Percentiles rank a stretch among this genome's conserved stretches.
Evolutionary conservation across 2,329 filamentous ascomycete species (phyloP).

Genomic region (Talaromyces sp.): DNA sequence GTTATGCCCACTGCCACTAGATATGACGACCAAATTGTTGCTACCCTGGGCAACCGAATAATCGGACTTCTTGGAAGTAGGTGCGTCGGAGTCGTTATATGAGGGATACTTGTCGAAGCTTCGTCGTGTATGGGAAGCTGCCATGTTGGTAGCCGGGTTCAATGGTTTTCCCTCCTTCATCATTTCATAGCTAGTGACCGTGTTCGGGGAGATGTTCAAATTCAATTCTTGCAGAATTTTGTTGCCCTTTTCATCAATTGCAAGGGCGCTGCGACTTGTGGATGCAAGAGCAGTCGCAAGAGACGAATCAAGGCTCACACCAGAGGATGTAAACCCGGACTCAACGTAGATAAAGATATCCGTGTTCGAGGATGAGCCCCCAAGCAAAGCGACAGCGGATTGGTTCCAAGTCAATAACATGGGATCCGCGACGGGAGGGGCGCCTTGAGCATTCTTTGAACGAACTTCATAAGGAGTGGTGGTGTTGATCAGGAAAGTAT

Average conservation of each 20-base stretch:
- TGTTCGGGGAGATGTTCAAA: constrained; percentile 72
- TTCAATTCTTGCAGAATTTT: constrained; percentile 81
- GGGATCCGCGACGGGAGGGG: constrained; percentile 67
- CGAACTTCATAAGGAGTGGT: constrained; percentile 65
- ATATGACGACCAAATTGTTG: constrained; percentile 70
- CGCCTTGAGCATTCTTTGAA: constrained; percentile 59
- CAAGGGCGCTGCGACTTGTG: constrained; percentile 61
- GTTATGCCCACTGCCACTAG: constrained; percentile 70
- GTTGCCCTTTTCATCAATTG: constrained; percentile 74
- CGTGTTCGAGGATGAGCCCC: constrained; percentile 68
- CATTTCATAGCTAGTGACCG: constrained; percentile 70
- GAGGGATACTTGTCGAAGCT: constrained; percentile 67
- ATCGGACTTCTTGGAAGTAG: constrained; percentile 64
- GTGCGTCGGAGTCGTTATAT: constrained; percentile 77
- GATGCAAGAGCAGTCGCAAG: constrained; percentile 64
- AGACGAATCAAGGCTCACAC: constrained; percentile 64
- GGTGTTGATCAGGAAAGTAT: constrained; percentile 75
- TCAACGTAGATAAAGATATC: constrained; percentile 73
- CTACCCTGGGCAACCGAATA: constrained; percentile 72
- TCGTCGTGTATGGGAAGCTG: constrained; percentile 41
- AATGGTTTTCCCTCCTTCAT: constrained; percentile 60
- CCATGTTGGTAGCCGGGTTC: constrained; percentile 52
- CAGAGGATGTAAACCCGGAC: constrained; percentile 67
- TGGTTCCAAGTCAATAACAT: constrained; percentile 75
- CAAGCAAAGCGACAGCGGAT: constrained; percentile 71